Evolutionary conservation across 106 monocot species (phyloP).

Genomic region (Posidonia australis): DNA sequence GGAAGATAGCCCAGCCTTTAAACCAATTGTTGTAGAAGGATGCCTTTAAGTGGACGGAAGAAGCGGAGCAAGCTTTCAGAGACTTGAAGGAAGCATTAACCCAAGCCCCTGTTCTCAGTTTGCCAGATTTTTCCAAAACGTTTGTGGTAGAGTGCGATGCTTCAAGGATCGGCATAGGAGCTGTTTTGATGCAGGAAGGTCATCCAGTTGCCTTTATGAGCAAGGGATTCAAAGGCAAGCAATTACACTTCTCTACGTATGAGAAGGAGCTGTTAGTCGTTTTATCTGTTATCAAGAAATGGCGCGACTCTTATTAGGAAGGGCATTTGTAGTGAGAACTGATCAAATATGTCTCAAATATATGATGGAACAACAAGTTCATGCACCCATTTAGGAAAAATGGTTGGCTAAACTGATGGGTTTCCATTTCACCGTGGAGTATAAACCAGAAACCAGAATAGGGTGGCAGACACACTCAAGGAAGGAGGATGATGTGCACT

Average conservation of each 20-base stretch:
- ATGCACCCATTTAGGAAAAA: background rate
- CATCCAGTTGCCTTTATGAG: background rate
- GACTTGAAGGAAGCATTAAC: background rate
- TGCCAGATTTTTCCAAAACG: background rate
- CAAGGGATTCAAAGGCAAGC: background rate
- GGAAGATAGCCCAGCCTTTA: background rate
- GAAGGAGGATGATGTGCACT: background rate
- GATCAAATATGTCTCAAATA: background rate
- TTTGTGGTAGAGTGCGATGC: background rate
- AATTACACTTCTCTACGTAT: background rate
- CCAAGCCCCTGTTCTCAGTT: background rate
- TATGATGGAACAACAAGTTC: background rate
- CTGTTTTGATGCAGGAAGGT: background rate
- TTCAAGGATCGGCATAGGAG: background rate
- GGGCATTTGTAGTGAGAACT: background rate
- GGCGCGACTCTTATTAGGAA: background rate
- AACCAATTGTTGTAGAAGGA: background rate
- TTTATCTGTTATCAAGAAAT: background rate
- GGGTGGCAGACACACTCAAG: background rate
- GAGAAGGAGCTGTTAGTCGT: constrained; percentile 4
- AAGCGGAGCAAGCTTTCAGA: background rate
- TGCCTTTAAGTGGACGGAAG: background rate
- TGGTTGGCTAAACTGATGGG: constrained; percentile 10
- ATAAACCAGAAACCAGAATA: background rate
- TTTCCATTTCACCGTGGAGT: background rate